phyloP scores from a whole-genome alignment of 345 rosid species.

The Rubroshorea leprosula region DNA sequence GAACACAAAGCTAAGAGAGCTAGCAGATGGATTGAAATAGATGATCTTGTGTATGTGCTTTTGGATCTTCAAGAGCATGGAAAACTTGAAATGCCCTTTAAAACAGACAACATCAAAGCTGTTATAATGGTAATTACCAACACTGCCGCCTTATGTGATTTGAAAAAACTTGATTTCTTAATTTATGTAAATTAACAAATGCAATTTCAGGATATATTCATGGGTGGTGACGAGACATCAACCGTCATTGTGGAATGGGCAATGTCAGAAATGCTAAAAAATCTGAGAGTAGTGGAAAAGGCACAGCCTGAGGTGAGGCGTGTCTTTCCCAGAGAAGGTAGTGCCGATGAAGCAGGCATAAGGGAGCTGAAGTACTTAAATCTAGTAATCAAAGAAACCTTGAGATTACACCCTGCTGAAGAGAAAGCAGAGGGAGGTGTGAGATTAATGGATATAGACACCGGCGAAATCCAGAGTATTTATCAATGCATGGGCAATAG shows the following conservation, averaged over 20 bases:
- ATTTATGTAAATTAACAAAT: too few species aligned
- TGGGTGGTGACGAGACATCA: conserved; percentile 23
- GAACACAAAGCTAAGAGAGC: too few species aligned
- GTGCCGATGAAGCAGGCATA: conserved; percentile 18
- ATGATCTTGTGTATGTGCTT: neutral
- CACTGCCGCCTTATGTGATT: too few species aligned
- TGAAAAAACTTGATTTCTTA: too few species aligned
- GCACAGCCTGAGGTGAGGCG: conserved; percentile 28
- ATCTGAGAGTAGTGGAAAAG: conserved; percentile 25
- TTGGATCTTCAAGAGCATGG: neutral
- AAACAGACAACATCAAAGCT: neutral
- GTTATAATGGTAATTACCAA: neutral
- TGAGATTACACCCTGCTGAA: too few species aligned
- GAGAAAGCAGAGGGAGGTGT: too few species aligned
- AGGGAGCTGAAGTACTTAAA: conserved; percentile 21
- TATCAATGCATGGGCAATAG: too few species aligned
- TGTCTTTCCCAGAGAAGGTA: conserved; percentile 2
- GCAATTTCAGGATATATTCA: conserved; percentile 11
- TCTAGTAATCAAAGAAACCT: conserved; percentile 19
- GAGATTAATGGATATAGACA: too few species aligned
- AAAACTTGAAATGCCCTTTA: neutral
- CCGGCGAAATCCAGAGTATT: too few species aligned
- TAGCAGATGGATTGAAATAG: too few species aligned
- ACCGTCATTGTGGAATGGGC: conserved; percentile 26
- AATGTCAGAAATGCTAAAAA: conserved; percentile 28